These are phyloP conservation scores for Epichloe hybrida DNA, from an alignment of 2,329 filamentous ascomycete genomes.

Conservation along the genomic window DNA sequence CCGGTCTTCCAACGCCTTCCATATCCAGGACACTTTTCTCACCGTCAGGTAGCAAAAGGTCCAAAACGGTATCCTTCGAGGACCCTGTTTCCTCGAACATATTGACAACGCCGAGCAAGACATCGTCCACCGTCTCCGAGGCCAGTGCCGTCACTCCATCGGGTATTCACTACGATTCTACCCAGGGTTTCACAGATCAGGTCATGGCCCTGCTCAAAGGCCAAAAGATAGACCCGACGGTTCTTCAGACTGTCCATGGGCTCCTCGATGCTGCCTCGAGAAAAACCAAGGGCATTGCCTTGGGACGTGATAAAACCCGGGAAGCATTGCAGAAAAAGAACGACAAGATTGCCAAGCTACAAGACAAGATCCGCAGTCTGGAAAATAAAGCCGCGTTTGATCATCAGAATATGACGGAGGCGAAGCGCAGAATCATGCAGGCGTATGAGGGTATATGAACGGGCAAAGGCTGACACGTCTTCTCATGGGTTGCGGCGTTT, in stretches of 20 bases:
- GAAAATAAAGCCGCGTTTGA: constrained; percentile 23
- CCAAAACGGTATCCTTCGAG: constrained; percentile 20
- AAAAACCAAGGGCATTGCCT: constrained; percentile 44
- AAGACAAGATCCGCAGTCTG: constrained; percentile 23
- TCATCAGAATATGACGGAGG: constrained; percentile 21
- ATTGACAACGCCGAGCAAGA: neutral
- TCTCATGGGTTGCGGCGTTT: no score
- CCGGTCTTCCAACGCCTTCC: constrained; percentile 20
- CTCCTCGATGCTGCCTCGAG: constrained; percentile 43
- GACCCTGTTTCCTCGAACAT: constrained; percentile 5
- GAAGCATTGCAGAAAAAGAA: constrained; percentile 50
- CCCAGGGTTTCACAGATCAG: constrained; percentile 28
- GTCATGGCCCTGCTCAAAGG: constrained; percentile 36
- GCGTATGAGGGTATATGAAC: constrained; percentile 23
- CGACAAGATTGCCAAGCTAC: constrained; percentile 22
- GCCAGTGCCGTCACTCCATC: constrained; percentile 2
- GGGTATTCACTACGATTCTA: constrained; percentile 8
- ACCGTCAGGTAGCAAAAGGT: constrained; percentile 15
- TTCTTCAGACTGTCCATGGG: constrained; percentile 24
- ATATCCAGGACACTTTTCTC: constrained; percentile 24
- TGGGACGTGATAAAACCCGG: constrained; percentile 54
- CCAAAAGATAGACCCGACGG: constrained; percentile 25
- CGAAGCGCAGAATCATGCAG: constrained; percentile 25
- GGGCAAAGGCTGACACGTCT: constrained; percentile 1
- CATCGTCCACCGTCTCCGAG: neutral